Conservation (phyloP, 305 asterid genomes). For the Solanum hybrid region DNA sequence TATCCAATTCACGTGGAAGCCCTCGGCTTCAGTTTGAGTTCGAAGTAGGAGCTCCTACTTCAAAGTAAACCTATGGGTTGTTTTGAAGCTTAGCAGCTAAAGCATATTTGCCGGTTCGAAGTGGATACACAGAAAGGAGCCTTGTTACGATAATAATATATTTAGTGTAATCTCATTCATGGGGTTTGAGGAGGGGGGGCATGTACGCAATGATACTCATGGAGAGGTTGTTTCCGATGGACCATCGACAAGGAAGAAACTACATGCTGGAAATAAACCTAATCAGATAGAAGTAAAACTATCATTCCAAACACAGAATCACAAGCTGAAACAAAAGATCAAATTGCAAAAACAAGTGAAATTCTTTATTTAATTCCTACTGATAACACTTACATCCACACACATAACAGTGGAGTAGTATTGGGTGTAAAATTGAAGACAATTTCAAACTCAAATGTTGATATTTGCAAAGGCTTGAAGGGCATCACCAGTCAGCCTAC, state of each 20-base stretch:
- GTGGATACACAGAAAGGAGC: neutral
- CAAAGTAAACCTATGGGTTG: neutral
- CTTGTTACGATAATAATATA: too few species aligned
- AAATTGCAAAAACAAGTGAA: neutral
- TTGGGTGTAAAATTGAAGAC: neutral
- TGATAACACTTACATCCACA: neutral
- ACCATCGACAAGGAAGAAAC: neutral
- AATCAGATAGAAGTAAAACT: neutral
- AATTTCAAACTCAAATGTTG: neutral
- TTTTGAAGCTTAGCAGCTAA: neutral
- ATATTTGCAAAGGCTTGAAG: slow-evolving; percentile 45
- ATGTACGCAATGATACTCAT: too few species aligned
- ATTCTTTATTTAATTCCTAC: neutral
- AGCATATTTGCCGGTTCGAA: neutral
- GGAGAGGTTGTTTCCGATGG: too few species aligned
- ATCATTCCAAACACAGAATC: neutral
- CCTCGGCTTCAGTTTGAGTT: neutral
- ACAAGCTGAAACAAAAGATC: neutral
- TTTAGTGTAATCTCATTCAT: neutral
- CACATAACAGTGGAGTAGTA: neutral
- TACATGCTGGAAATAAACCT: neutral
- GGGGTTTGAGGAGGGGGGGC: too few species aligned
- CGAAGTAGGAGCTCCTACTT: neutral
- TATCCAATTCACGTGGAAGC: too few species aligned
- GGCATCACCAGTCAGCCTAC: slow-evolving; percentile 65